Conservation (phyloP, 202 grass and related monocot species). For the Panicum virgatum region DNA sequence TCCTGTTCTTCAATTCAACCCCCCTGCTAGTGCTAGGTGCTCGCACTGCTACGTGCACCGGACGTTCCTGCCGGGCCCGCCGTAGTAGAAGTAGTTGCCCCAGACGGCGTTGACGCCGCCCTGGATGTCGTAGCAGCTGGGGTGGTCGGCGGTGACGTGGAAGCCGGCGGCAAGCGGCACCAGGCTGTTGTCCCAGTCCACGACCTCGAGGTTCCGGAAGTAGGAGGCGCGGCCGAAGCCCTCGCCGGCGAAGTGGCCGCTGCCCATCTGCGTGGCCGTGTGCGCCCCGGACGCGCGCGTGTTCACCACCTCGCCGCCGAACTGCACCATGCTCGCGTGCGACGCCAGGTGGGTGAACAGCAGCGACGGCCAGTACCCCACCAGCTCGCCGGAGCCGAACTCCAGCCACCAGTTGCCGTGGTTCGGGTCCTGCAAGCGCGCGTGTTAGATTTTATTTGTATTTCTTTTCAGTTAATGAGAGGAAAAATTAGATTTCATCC, state of each 20-base stretch:
- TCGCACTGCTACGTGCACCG: constrained; percentile 50
- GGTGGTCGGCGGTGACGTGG: constrained; percentile 79
- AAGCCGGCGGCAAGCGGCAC: constrained; percentile 62
- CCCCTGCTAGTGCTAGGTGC: not conserved
- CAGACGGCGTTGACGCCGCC: constrained; percentile 77
- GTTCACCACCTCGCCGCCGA: constrained; percentile 89
- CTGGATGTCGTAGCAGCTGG: constrained; percentile 79
- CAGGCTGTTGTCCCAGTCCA: constrained; percentile 86
- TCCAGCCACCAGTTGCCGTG: constrained; percentile 98
- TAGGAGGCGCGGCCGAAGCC: constrained; percentile 71
- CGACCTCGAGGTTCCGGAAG: constrained; percentile 87
- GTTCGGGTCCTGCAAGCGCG: constrained; percentile 61
- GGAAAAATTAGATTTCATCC: not conserved
- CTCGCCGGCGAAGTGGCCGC: constrained; percentile 69
- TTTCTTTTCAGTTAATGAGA: no score
- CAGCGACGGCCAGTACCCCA: constrained; percentile 83
- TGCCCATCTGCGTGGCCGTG: constrained; percentile 87
- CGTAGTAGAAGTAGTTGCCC: constrained; percentile 96
- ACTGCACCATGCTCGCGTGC: constrained; percentile 89
- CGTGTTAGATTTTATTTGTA: no score
- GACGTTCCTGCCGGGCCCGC: constrained; percentile 71
- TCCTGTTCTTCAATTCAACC: not conserved
- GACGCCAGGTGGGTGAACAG: constrained; percentile 81
- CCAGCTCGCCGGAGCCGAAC: constrained; percentile 73
- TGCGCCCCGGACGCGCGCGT: constrained; percentile 52